Evolutionary conservation across 306 rosid genomes (phyloP), one percentile per base, ranked within the genome.

Genomic region (Elaeagnus macrophylla): DNA sequence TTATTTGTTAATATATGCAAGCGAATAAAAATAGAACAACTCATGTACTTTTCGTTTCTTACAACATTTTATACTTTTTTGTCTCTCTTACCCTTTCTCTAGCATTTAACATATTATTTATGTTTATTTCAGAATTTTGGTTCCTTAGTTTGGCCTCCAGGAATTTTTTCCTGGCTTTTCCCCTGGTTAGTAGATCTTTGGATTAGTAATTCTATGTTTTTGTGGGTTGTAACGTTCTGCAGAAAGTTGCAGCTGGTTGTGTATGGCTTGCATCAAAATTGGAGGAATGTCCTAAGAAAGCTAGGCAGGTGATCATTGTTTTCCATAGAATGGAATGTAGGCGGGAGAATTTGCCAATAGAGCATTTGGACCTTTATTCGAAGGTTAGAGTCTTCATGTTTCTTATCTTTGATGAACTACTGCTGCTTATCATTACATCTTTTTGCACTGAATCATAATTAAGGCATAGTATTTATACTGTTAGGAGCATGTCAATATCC

Each of bases 221-320:
- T 46, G 14, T n/a, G 15, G 48, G 38, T 44, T 3, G 14, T n/a
- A 52, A 55, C 67, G 53, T 2, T 7, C 15, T 72, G 58, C 83
- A 91, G 99, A 87, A 91, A 91, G 99, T 91, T 72, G 89, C 96
- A 55, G 93, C 99, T 37, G 81, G 99, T 75, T 82, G 89, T 47
- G 81, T 87, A 48, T 91, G 99, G 99, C 86, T 91, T 72, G 99
- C 99, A 37, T 84, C 99, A 16, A 91, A 91, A 68, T 77, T 87
- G 71, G 95, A 87, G 79, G 99, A 87, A 60, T 84, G 78, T 67
- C 83, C 96, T 13, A 82, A 78, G 66, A 91, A 87, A 75, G 96
- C 95, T 37, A 83, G 99, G 57, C 99, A 87, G 73, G 94, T 87
- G 14, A 77, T 91, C 8, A 79, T 87, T 54, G 86, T 91, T 67